Conservation (phyloP, 805 yeast genomes). For the Candida nanaspora region DNA sequence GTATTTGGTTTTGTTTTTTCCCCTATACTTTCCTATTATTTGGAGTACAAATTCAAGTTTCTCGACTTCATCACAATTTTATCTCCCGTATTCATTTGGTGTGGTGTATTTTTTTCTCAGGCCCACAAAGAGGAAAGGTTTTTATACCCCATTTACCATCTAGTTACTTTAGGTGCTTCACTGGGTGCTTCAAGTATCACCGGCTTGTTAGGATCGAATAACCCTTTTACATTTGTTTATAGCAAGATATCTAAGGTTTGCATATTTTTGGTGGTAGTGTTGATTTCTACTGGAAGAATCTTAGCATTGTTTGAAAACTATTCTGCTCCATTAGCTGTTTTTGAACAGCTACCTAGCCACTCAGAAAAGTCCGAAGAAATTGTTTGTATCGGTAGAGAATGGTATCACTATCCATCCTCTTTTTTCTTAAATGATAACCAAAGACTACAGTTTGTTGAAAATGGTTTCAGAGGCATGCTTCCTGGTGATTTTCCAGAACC, state of each 20-base stretch:
- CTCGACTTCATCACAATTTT: conserved; percentile 20
- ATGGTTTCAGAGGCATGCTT: conserved; percentile 79
- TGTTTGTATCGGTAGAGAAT: conserved; percentile 89
- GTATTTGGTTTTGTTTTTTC: conserved; percentile 29
- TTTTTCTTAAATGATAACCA: conserved; percentile 64
- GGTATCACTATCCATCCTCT: conserved; percentile 90
- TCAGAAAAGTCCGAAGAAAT: conserved; percentile 25
- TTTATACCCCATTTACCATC: conserved; percentile 76
- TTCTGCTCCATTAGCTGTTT: conserved; percentile 62
- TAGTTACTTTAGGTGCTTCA: conserved; percentile 58
- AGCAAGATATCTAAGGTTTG: conserved; percentile 1
- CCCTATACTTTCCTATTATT: conserved; percentile 21
- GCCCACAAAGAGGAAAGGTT: conserved; percentile 95
- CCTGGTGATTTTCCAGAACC: conserved; percentile 76
- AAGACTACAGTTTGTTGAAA: conserved; percentile 59
- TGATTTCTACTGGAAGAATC: conserved; percentile 43
- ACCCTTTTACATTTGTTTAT: conserved; percentile 1
- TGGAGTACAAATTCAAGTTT: conserved; percentile 5
- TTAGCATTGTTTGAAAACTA: conserved; percentile 59
- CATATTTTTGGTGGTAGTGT: conserved; percentile 9
- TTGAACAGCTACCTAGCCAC: conserved; percentile 31
- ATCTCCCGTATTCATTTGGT: conserved; percentile 61
- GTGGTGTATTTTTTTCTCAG: conserved; percentile 55
- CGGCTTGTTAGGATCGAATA: conserved; percentile 7
- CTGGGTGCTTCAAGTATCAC: conserved; percentile 26